Evolutionary conservation across 768 basidiomycete genomes (phyloP).

Genomic region (Suillus plorans): DNA sequence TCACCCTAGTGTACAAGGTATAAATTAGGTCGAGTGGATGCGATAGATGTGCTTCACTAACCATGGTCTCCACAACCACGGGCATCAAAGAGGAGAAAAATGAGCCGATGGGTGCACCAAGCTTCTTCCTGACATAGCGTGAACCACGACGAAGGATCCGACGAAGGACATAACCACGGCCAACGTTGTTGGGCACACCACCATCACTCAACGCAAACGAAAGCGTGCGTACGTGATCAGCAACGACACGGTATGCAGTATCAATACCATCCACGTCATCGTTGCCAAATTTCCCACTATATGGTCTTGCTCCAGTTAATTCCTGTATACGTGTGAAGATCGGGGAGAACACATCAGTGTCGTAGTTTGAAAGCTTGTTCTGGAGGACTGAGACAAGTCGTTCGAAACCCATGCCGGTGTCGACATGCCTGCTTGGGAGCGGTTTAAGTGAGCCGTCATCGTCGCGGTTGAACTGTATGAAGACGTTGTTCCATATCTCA

Average conservation of each 20-base stretch:
- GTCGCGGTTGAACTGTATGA: conserved; percentile 98
- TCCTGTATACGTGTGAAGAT: conserved; percentile 87
- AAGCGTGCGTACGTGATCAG: conserved; percentile 94
- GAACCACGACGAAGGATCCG: conserved; percentile 92
- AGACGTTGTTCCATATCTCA: conserved; percentile 99
- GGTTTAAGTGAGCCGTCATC: conserved; percentile 75
- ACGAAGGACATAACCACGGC: conserved; percentile 95
- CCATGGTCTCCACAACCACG: conserved; percentile 86
- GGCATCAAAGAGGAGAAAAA: conserved; percentile 96
- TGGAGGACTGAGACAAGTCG: conserved; percentile 94
- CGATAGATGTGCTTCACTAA: conserved; percentile 31
- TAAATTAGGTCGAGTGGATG: conserved; percentile 8
- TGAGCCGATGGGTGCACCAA: conserved; percentile 86
- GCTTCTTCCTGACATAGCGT: conserved; percentile 94
- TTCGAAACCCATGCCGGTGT: conserved; percentile 99
- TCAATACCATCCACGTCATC: conserved; percentile 96
- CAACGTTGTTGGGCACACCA: conserved; percentile 94
- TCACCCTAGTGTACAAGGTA: conserved; percentile 52
- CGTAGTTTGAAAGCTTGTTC: conserved; percentile 92
- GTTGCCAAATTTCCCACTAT: conserved; percentile 89
- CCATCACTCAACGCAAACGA: conserved; percentile 97
- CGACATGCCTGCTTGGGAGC: conserved; percentile 92
- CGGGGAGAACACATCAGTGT: conserved; percentile 92
- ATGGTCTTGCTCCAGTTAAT: conserved; percentile 84
- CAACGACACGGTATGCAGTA: conserved; percentile 95